phyloP scores from a whole-genome alignment of 352 stramenopile species.

The Phytophthora litchii region DNA sequence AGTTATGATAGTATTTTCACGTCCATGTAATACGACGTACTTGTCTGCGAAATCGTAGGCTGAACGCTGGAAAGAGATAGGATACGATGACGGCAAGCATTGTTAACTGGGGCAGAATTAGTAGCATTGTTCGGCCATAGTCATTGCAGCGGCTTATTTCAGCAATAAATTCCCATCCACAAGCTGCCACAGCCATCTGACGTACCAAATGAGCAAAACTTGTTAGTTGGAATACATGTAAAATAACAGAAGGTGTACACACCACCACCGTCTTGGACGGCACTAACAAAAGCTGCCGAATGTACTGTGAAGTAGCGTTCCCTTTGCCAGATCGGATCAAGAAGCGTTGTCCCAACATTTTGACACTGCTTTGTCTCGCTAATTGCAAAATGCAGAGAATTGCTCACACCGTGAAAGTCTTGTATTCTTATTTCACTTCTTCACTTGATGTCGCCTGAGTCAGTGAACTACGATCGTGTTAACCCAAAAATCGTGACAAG shows the following conservation, averaged over 20 bases:
- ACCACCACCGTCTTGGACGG: constrained; percentile 14
- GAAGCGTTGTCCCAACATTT: constrained; percentile 11
- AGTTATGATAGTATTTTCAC: too few relatives aligned
- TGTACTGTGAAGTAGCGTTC: constrained; percentile 4
- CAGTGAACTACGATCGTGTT: too few relatives aligned
- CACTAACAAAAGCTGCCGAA: constrained; percentile 6
- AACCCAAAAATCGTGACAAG: too few relatives aligned
- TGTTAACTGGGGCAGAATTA: constrained; percentile 20
- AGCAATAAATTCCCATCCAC: constrained; percentile 28
- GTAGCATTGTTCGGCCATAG: not conserved
- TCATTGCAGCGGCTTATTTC: not conserved
- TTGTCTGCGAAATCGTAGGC: constrained; percentile 8
- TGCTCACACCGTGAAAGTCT: too few relatives aligned
- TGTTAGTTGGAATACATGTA: too few relatives aligned
- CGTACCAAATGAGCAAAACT: too few relatives aligned
- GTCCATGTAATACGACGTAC: not conserved
- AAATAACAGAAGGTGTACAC: not conserved
- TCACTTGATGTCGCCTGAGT: too few relatives aligned
- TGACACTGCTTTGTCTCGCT: not conserved
- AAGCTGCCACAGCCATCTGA: constrained; percentile 13
- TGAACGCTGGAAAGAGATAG: constrained; percentile 7
- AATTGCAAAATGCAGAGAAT: too few relatives aligned
- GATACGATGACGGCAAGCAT: constrained; percentile 12
- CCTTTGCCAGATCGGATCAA: not conserved
- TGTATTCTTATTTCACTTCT: too few relatives aligned